phyloP scores from a whole-genome alignment of 495 filamentous ascomycete species.

The Pseudoneurospora amorphoporcata region DNA sequence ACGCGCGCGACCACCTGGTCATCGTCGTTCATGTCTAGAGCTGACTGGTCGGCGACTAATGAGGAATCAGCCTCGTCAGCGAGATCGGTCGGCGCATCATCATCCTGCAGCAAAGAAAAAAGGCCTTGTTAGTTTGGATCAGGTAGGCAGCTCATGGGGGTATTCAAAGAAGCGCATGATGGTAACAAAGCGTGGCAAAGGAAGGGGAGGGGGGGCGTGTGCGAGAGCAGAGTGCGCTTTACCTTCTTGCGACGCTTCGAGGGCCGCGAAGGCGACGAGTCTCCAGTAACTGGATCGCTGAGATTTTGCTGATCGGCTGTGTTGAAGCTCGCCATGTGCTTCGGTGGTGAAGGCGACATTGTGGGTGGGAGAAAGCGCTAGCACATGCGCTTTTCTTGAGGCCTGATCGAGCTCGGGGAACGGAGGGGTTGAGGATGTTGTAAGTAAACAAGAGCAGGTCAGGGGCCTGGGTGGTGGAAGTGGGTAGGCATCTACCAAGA shows the following conservation, averaged over 20 bases:
- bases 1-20: conserved; percentile 62
- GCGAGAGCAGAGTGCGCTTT: conserved; percentile 13
- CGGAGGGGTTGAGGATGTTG: not conserved
- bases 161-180: not conserved
- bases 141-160: not conserved
- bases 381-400: conserved; percentile 6
- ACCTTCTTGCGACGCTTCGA: conserved; percentile 71
- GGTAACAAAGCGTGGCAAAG: conserved; percentile 7
- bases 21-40: conserved; percentile 40
- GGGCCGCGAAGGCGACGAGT: conserved; percentile 61
- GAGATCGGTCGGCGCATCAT: conserved; percentile 12
- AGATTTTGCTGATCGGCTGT: conserved; percentile 17
- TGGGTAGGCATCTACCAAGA: conserved; percentile 3
- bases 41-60: conserved; percentile 37
- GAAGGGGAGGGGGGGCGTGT: conserved; percentile 10
- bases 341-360: conserved; percentile 33
- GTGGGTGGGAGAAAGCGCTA: conserved; percentile 6
- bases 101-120: conserved; percentile 4
- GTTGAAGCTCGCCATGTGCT: conserved; percentile 33
- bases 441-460: not conserved
- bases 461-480: not conserved
- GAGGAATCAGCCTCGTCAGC: conserved; percentile 33
- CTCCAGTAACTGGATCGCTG: conserved; percentile 28
- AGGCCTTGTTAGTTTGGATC: not conserved
- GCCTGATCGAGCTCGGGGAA: not conserved